Evolutionary conservation across 257 asterid genomes (phyloP).

Genomic region (Eucommia ulmoides): DNA sequence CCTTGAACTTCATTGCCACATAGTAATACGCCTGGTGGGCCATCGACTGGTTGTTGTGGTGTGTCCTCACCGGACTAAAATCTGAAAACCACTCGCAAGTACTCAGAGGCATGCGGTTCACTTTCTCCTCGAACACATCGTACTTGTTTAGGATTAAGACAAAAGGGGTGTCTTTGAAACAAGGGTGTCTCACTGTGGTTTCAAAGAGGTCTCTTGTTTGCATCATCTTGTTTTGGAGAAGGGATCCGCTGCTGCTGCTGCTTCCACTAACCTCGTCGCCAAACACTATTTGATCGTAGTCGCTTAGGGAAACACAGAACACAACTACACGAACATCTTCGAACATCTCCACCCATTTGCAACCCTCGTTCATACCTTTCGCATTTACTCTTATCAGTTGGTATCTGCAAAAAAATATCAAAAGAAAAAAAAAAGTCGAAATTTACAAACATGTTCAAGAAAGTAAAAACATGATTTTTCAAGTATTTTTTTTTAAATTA

Average conservation of each 20-base stretch:
- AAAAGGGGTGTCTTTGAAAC: constrained; percentile 75
- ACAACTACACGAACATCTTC: constrained; percentile 83
- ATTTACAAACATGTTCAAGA: neutral
- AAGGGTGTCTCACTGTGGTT: constrained; percentile 55
- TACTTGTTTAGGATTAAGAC: constrained; percentile 74
- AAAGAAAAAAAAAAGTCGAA: neutral
- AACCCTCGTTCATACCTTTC: constrained; percentile 72
- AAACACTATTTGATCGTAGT: constrained; percentile 58
- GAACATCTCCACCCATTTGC: constrained; percentile 98
- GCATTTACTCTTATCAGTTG: constrained; percentile 83
- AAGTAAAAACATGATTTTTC: neutral
- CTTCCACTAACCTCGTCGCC: constrained; percentile 31
- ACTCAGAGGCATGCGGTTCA: constrained; percentile 45
- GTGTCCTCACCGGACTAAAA: constrained; percentile 60
- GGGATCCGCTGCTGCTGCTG: constrained; percentile 19
- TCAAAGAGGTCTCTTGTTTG: constrained; percentile 67
- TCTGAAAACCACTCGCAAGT: constrained; percentile 79
- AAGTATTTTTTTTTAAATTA: no score
- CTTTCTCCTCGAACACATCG: constrained; percentile 73
- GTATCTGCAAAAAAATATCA: constrained; percentile 31
- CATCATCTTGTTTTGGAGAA: constrained; percentile 72
- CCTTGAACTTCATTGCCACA: constrained; percentile 89
- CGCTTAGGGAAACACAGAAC: constrained; percentile 65
- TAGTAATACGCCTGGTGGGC: constrained; percentile 89
- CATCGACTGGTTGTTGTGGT: constrained; percentile 54